Conservation (phyloP, 2,329 filamentous ascomycete genomes). For the Fusarium sp. region DNA sequence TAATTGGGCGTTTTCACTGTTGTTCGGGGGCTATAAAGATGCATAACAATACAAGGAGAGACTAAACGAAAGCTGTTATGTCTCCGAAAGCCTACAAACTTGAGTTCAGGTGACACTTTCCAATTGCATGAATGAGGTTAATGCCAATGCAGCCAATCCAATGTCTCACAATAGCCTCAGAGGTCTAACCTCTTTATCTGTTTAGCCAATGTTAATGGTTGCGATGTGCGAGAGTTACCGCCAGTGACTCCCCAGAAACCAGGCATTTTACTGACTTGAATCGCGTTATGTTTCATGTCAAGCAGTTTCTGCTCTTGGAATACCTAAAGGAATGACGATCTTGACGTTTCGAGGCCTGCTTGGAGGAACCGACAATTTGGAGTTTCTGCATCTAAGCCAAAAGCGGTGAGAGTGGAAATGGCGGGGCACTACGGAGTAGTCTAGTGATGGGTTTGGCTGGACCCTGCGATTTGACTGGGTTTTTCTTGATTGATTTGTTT, state of each 20-base stretch:
- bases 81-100: not conserved
- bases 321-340: slow-evolving; percentile 9
- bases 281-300: not conserved
- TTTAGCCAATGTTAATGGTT: not conserved
- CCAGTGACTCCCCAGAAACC: not conserved
- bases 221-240: not conserved
- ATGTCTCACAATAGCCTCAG: slow-evolving; percentile 17
- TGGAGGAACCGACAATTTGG: slow-evolving; percentile 13
- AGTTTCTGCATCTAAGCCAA: slow-evolving; percentile 37
- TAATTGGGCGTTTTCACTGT: too few species aligned
- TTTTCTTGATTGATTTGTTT: slow-evolving; percentile 28
- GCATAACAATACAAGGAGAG: too few species aligned
- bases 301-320: slow-evolving; percentile 1
- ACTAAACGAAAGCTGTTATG: not conserved
- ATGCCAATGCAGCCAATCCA: slow-evolving; percentile 6
- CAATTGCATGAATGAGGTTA: slow-evolving; percentile 6
- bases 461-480: slow-evolving; percentile 46
- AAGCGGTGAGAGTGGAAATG: slow-evolving; percentile 39
- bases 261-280: not conserved
- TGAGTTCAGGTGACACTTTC: not conserved
- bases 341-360: slow-evolving; percentile 1
- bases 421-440: slow-evolving; percentile 28
- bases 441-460: slow-evolving; percentile 35
- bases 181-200: slow-evolving; percentile 1
- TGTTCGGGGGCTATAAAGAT: too few species aligned